phyloP scores from a whole-genome alignment of 495 filamentous ascomycete genomes.

The Podospora pseudocomata region DNA sequence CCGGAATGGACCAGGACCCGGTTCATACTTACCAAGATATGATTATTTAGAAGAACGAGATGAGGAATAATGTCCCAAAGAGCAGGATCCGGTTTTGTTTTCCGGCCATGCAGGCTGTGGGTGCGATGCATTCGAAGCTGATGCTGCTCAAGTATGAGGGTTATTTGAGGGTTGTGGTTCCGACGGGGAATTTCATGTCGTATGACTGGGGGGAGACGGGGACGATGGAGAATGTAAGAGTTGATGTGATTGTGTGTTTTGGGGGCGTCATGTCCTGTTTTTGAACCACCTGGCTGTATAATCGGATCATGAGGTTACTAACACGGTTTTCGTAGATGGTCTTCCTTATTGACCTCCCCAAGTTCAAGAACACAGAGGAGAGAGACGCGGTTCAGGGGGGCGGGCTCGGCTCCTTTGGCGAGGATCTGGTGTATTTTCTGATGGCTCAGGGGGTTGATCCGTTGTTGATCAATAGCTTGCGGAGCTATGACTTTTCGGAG shows the following conservation, averaged over 20 bases:
- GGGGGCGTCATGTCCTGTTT: too few relatives aligned
- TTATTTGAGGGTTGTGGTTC: constrained; percentile 71
- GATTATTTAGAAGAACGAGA: constrained; percentile 45
- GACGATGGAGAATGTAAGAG: constrained; percentile 69
- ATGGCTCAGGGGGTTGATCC: constrained; percentile 61
- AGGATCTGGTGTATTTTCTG: constrained; percentile 69
- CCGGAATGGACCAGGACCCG: background rate
- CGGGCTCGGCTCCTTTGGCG: constrained; percentile 58
- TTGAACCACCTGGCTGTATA: background rate
- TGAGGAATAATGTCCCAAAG: constrained; percentile 46
- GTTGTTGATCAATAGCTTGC: constrained; percentile 55
- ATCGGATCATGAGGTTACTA: background rate
- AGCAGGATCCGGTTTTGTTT: constrained; percentile 65
- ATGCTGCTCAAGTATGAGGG: constrained; percentile 70
- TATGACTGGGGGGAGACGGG: constrained; percentile 85
- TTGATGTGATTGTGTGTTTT: background rate
- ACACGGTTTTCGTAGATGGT: constrained; percentile 47
- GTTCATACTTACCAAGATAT: constrained; percentile 28
- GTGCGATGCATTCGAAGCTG: constrained; percentile 83
- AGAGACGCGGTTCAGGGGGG: constrained; percentile 18
- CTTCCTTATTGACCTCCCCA: constrained; percentile 82
- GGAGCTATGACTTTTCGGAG: constrained; percentile 69
- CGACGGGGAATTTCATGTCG: constrained; percentile 73
- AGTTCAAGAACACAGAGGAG: constrained; percentile 36
- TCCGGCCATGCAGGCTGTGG: constrained; percentile 56